A percentile compares a stretch with the other conserved stretches of the same genome.
These are phyloP conservation scores for Oenanthe javanica DNA, from an alignment of 140 eudicot species.

Conservation along the genomic window DNA sequence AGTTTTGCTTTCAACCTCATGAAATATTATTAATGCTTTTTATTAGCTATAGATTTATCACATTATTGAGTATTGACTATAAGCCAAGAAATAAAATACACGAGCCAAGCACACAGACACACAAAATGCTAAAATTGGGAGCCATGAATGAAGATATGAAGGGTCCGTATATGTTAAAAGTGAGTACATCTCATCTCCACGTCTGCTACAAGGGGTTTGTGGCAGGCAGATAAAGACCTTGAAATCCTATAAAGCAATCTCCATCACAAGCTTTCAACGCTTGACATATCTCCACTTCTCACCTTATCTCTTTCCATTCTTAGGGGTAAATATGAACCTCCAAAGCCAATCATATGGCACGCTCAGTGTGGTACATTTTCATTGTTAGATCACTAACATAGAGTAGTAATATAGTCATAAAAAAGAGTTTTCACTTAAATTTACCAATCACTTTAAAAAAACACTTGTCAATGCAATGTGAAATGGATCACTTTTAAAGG, in stretches of 20 bases:
- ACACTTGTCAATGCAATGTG: no score
- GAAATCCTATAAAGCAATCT: slow-evolving; percentile 7
- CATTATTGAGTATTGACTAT: no score
- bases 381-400: no score
- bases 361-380: no score
- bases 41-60: no score
- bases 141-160: background rate
- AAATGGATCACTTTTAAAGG: no score
- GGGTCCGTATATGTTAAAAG: background rate
- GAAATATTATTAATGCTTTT: background rate
- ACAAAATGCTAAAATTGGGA: background rate
- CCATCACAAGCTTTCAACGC: slow-evolving; percentile 14
- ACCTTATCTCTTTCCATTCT: background rate
- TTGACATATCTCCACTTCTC: background rate
- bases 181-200: background rate
- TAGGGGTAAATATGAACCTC: background rate
- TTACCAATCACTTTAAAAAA: no score
- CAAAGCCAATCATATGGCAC: no score
- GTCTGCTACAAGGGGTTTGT: background rate
- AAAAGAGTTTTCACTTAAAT: no score
- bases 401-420: no score
- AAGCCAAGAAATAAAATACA: no score
- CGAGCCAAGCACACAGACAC: background rate
- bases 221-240: slow-evolving; percentile 5
- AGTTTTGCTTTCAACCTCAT: background rate